Evolutionary conservation across 129 eudicot genomes (phyloP).

Genomic region (Chrysanthemum seticuspe): DNA sequence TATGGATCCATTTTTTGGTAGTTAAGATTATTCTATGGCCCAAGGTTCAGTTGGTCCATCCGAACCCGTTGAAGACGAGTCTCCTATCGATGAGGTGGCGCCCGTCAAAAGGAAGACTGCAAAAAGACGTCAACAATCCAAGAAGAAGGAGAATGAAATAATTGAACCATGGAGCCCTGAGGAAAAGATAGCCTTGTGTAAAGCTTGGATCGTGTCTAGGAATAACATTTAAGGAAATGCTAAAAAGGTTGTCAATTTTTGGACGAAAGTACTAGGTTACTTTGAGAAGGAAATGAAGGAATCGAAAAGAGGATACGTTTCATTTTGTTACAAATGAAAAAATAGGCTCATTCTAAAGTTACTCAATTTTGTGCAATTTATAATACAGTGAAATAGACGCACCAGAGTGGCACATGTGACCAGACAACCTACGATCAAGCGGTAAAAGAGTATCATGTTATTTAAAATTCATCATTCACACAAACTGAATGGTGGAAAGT

Average conservation of each 20-base stretch:
- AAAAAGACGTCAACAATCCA: no score
- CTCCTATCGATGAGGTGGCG: no score
- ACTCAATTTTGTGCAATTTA: neutral
- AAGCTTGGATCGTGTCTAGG: neutral
- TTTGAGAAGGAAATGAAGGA: neutral
- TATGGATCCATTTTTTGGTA: no score
- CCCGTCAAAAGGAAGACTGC: no score
- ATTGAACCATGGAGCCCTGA: no score
- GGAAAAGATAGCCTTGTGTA: no score
- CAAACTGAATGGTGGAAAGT: neutral
- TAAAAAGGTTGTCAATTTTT: neutral
- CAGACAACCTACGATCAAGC: neutral
- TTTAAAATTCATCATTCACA: neutral
- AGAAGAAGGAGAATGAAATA: no score
- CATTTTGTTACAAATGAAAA: neutral
- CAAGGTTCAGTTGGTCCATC: no score
- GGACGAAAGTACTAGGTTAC: neutral
- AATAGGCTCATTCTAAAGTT: neutral
- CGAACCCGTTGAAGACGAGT: no score
- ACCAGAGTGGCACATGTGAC: neutral
- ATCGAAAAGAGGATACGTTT: neutral
- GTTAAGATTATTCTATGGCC: no score
- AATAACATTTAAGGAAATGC: neutral
- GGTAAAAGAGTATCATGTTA: neutral
- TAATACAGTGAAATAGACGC: neutral